A percentile compares a stretch with the other conserved stretches of the same genome.
These are phyloP conservation scores for Cyberlindnera nakhonratchasimensis DNA, from an alignment of 805 yeast species.

Conservation along the genomic window DNA sequence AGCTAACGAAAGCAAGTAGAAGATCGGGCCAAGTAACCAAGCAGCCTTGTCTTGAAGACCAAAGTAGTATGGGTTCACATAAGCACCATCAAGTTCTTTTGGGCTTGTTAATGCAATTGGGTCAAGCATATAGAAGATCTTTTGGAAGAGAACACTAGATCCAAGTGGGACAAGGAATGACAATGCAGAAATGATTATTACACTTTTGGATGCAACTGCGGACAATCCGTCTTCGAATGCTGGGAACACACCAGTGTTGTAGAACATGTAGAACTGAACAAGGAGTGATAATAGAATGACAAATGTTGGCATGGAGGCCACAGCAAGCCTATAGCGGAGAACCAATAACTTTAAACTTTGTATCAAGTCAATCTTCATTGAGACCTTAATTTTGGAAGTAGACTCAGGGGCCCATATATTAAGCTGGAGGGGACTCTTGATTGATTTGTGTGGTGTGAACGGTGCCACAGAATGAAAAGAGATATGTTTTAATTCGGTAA, in stretches of 20 bases:
- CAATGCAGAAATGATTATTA: constrained; percentile 26
- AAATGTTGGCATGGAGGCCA: constrained; percentile 67
- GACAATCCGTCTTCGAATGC: constrained; percentile 46
- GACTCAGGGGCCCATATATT: constrained; percentile 44
- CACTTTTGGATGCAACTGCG: constrained; percentile 31
- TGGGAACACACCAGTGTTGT: constrained; percentile 37
- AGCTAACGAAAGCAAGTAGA: constrained; percentile 44
- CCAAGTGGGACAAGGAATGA: constrained; percentile 39
- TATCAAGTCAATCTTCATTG: constrained; percentile 47
- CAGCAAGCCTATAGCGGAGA: constrained; percentile 71
- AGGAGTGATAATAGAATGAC: constrained; percentile 49
- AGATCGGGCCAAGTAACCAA: constrained; percentile 58
- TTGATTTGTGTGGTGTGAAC: constrained; percentile 48
- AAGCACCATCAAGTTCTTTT: constrained; percentile 40
- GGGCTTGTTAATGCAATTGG: constrained; percentile 51
- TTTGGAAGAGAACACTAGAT: constrained; percentile 34
- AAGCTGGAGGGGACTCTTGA: constrained; percentile 33
- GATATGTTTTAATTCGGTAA: constrained; percentile 37
- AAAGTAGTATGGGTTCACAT: constrained; percentile 56
- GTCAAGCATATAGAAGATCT: constrained; percentile 42
- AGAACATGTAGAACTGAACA: constrained; percentile 50
- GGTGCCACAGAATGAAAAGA: constrained; percentile 67
- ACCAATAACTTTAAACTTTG: constrained; percentile 66
- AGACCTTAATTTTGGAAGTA: constrained; percentile 13
- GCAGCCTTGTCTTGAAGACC: constrained; percentile 59